Conservation (phyloP, 495 filamentous ascomycete species). For the Aspergillus avenaceus region DNA sequence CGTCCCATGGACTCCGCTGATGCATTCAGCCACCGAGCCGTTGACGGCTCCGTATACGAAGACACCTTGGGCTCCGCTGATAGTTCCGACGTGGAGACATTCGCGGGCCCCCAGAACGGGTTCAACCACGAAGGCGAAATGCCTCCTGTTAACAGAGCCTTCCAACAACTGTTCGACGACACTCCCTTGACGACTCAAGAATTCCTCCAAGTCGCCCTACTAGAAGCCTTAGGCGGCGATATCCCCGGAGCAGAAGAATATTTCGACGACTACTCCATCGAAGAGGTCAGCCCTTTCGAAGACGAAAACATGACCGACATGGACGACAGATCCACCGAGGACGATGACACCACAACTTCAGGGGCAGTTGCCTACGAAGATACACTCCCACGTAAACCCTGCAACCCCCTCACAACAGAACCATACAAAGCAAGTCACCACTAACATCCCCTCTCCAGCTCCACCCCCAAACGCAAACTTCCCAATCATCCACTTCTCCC, state of each 20-base stretch:
- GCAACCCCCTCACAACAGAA: too few relatives aligned
- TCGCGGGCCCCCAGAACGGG: conserved; percentile 3
- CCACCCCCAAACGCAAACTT: conserved; percentile 24
- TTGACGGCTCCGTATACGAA: conserved; percentile 17
- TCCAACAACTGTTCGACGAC: conserved; percentile 6
- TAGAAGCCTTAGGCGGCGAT: conserved; percentile 20
- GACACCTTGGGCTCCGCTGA: conserved; percentile 12
- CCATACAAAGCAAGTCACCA: too few relatives aligned
- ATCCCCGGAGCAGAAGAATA: conserved; percentile 14
- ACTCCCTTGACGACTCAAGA: conserved; percentile 15
- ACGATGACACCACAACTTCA: conserved; percentile 6
- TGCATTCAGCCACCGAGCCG: conserved; percentile 17
- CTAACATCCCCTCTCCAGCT: too few relatives aligned
- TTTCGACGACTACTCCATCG: conserved; percentile 17
- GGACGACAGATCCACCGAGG: conserved; percentile 7
- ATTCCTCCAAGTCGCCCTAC: conserved; percentile 17
- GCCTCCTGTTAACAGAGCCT: not conserved
- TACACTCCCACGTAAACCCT: too few relatives aligned
- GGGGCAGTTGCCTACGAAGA: conserved; percentile 9
- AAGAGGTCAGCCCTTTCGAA: conserved; percentile 15
- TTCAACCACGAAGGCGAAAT: not conserved
- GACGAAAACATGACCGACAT: conserved; percentile 10
- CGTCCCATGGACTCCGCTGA: conserved; percentile 16
- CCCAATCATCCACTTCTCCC: conserved; percentile 56
- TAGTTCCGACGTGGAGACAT: conserved; percentile 8